Evolutionary conservation across 2,329 filamentous ascomycete species (phyloP).

Genomic region (Tympanopsis confertula): DNA sequence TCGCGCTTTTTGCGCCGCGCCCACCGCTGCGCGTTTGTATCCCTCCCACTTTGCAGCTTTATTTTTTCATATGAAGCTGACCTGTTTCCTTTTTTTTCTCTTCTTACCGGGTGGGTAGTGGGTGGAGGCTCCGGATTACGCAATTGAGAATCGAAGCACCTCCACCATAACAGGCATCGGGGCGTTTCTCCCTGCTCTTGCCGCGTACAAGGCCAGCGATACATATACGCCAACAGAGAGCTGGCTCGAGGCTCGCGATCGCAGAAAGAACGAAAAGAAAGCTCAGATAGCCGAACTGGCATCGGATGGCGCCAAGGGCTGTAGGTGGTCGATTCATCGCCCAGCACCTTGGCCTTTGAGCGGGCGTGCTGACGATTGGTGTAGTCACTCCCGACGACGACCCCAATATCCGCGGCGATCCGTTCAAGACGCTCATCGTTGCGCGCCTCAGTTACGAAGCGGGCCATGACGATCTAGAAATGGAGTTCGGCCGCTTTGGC

Average conservation of each 20-base stretch:
- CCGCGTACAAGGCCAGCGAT: slow-evolving; percentile 69
- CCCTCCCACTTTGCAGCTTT: too few species aligned
- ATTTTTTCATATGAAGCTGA: too few species aligned
- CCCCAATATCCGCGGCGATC: slow-evolving; percentile 79
- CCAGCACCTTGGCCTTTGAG: slow-evolving; percentile 6
- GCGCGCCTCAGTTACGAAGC: slow-evolving; percentile 81
- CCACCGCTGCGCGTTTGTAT: slow-evolving; percentile 59
- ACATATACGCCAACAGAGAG: slow-evolving; percentile 76
- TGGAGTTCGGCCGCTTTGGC: slow-evolving; percentile 86
- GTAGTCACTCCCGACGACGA: slow-evolving; percentile 75
- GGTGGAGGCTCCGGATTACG: slow-evolving; percentile 70
- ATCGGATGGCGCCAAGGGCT: slow-evolving; percentile 51
- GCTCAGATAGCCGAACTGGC: slow-evolving; percentile 51
- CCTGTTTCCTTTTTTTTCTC: too few species aligned
- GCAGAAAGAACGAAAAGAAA: slow-evolving; percentile 71
- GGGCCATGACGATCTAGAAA: slow-evolving; percentile 79
- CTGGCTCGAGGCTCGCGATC: slow-evolving; percentile 79
- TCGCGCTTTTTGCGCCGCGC: slow-evolving; percentile 89
- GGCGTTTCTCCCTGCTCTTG: slow-evolving; percentile 60
- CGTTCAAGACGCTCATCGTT: slow-evolving; percentile 90
- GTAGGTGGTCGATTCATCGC: too few species aligned
- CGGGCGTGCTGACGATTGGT: slow-evolving; percentile 5
- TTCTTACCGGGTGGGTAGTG: too few species aligned
- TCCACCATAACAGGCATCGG: slow-evolving; percentile 63
- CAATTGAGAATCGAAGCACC: slow-evolving; percentile 72